A percentile compares a stretch with the other conserved stretches of the same genome.
phyloP scores from a whole-genome alignment of 768 basidiomycete genomes.

The Tremella mesenterica region DNA sequence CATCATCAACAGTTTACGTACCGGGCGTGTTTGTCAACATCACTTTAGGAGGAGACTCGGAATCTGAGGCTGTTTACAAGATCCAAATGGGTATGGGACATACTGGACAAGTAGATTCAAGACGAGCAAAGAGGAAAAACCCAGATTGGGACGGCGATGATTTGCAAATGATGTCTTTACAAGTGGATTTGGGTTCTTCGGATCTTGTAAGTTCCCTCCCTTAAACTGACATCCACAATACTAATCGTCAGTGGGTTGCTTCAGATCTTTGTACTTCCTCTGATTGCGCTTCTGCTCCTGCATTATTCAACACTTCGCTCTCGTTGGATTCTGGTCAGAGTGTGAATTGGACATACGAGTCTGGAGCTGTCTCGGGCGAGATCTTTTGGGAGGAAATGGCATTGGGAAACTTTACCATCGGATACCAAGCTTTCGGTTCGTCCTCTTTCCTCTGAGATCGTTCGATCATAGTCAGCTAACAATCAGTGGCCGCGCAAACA shows the following conservation, averaged over 20 bases:
- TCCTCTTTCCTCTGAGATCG: neutral
- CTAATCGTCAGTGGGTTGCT: conserved; percentile 42
- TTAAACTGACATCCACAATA: neutral
- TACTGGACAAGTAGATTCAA: conserved; percentile 4
- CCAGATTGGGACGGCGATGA: conserved; percentile 12
- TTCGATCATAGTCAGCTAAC: neutral
- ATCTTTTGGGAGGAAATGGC: conserved; percentile 41
- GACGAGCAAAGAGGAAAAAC: too few species aligned
- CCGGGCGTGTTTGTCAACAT: conserved; percentile 15
- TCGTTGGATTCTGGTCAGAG: conserved; percentile 23
- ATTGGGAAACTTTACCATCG: conserved; percentile 37
- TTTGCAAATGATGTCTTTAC: conserved; percentile 29
- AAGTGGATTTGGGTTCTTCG: conserved; percentile 41
- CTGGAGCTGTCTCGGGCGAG: conserved; percentile 28
- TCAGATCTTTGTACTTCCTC: conserved; percentile 21
- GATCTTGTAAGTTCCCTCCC: conserved; percentile 31
- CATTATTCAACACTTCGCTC: conserved; percentile 10
- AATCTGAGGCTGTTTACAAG: conserved; percentile 35
- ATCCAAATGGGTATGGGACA: conserved; percentile 36
- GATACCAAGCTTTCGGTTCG: conserved; percentile 41
- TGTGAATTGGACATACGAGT: conserved; percentile 31
- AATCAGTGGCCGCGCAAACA: conserved; percentile 24
- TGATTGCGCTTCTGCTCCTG: conserved; percentile 19
- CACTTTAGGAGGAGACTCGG: conserved; percentile 9
- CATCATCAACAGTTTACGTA: conserved; percentile 9